Base-by-base conservation (phyloP, 352 stramenopile species). In the Pythium chondricola region DNA sequence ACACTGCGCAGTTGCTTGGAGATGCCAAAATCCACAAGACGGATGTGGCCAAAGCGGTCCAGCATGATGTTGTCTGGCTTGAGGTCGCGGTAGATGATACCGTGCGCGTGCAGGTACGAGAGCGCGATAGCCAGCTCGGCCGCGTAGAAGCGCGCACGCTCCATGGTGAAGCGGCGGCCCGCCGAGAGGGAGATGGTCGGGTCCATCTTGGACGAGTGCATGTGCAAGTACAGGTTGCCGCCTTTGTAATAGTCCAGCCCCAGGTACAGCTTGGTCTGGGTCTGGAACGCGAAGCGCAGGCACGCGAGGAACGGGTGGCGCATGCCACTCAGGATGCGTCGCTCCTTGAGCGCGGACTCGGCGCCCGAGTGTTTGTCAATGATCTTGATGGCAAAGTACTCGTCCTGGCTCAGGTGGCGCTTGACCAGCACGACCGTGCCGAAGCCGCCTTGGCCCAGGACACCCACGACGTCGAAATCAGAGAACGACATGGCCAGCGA, bases 41-140 rank as follows among this genome's bases (percentile, higher is more conserved):
- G 79, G 49, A 94, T 90, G 58, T 95, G 85, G 11, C 85, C 85
- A 8, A 67, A 78, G 52, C 85, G 75, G 60, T 95, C 85, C 6
- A 95, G 68, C 82, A 95, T 90, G 41, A 95, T 87, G 54, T 95
- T 95, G 58, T 93, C 83, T 0, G 82, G 81, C 58, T 95, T 95
- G 36, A 95, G 61, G 50, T 95, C 83, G 41, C 83, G 82, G 63
- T 95, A 92, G 37, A 92, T 87, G 52, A 93, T 92, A 42, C 74
- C 78, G 36, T 92, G 79, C 33, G 68, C 63, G 65, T 96, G 86
- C 61, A 96, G 58, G 44, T 95, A 95, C 26, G 71, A 83, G 22
- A 96, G 69, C 20, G 82, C 86, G 43, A 95, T 86, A 29, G 77
- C 82, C 24, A 96, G 48, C 55, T 96, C 83, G 0, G 82, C 81